Percentiles rank a stretch among this genome's conserved stretches.
phyloP scores from a whole-genome alignment of 2,329 filamentous ascomycete genomes.

The Botrytis hyacinthi region DNA sequence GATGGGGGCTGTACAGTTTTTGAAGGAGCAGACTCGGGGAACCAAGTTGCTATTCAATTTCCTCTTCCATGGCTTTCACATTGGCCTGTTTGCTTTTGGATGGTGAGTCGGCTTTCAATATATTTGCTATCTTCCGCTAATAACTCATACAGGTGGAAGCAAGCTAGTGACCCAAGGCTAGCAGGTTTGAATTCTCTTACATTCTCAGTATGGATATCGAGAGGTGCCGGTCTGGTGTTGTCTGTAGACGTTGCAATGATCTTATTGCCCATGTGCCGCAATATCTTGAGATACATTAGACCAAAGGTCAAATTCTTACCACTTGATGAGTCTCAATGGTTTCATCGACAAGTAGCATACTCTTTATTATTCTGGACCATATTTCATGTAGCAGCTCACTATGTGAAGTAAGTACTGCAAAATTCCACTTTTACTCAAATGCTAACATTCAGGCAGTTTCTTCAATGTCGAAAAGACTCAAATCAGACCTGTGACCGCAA shows the following conservation, averaged over 20 bases:
- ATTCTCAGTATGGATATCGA: slow-evolving; percentile 93
- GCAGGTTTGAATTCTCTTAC: slow-evolving; percentile 75
- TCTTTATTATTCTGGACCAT: slow-evolving; percentile 78
- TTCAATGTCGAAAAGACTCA: slow-evolving; percentile 89
- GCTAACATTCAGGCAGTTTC: slow-evolving; percentile 58
- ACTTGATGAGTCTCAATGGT: slow-evolving; percentile 95
- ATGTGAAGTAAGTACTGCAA: slow-evolving; percentile 74
- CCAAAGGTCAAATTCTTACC: slow-evolving; percentile 87
- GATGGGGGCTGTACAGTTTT: slow-evolving; percentile 32
- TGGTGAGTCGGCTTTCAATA: slow-evolving; percentile 58
- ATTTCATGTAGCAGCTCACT: slow-evolving; percentile 76
- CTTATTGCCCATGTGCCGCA: slow-evolving; percentile 90
- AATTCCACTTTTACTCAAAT: background rate
- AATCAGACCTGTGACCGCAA: slow-evolving; percentile 73
- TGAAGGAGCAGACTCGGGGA: slow-evolving; percentile 65
- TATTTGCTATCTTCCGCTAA: background rate
- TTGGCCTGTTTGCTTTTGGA: slow-evolving; percentile 76
- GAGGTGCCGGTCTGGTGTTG: slow-evolving; percentile 85
- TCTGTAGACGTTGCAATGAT: slow-evolving; percentile 85
- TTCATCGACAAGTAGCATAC: slow-evolving; percentile 93
- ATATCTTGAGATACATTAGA: slow-evolving; percentile 77
- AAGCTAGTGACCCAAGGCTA: slow-evolving; percentile 65
- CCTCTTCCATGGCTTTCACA: slow-evolving; percentile 77
- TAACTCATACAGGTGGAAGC: slow-evolving; percentile 66
- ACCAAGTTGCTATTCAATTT: slow-evolving; percentile 76